phyloP scores from a whole-genome alignment of 805 yeast genomes.

The Saturnispora mendoncae region DNA sequence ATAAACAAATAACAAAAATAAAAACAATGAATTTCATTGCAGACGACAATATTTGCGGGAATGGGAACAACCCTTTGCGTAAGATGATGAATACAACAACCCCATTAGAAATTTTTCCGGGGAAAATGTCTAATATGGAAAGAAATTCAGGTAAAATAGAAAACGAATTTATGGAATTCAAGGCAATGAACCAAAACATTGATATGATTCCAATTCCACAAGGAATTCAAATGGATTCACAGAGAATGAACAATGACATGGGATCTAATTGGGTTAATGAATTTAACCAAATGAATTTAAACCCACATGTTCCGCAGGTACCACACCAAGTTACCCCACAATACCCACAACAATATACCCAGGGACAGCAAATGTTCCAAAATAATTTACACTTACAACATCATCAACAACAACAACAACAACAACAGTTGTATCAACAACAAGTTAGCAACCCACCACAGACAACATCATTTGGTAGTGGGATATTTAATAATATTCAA shows the following conservation, averaged over 20 bases:
- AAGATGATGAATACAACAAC: neutral
- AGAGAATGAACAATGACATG: neutral
- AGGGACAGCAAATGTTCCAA: neutral
- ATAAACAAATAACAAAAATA: too few species aligned
- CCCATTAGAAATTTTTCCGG: neutral
- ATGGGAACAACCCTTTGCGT: neutral
- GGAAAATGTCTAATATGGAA: neutral
- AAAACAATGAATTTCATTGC: neutral
- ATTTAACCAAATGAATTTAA: constrained; percentile 4
- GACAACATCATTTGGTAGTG: neutral
- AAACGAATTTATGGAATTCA: neutral
- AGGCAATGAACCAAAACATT: neutral
- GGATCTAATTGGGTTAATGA: constrained; percentile 5
- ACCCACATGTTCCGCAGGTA: neutral
- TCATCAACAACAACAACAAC: neutral
- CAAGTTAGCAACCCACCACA: neutral
- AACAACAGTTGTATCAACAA: neutral
- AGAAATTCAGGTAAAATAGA: neutral
- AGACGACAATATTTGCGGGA: neutral
- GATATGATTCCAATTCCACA: neutral
- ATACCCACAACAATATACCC: neutral
- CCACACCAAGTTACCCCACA: neutral
- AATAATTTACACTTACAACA: neutral
- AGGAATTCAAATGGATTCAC: neutral
- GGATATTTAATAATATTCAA: neutral